Percentiles rank a stretch among this genome's conserved stretches.
Evolutionary conservation across 2,329 filamentous ascomycete genomes (phyloP).

Genomic region (Diaporthe citriasiana): DNA sequence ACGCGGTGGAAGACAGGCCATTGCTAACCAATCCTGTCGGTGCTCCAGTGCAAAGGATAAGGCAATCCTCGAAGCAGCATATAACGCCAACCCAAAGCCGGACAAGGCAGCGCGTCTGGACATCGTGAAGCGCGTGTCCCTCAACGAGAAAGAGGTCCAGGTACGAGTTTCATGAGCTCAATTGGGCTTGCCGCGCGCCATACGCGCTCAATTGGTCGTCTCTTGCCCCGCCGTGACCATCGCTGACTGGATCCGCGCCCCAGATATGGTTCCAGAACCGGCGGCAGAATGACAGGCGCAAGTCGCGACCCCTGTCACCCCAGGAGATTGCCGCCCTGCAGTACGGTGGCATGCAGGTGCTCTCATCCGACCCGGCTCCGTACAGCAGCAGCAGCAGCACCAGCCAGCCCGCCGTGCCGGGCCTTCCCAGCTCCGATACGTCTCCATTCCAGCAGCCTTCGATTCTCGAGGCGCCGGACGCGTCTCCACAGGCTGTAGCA

Average conservation of each 20-base stretch:
- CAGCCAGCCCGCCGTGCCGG: slow-evolving; percentile 22
- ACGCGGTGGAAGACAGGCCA: slow-evolving; percentile 17
- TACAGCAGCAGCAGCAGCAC: slow-evolving; percentile 44
- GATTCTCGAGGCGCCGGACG: slow-evolving; percentile 25
- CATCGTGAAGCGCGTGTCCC: slow-evolving; percentile 86
- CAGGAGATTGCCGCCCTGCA: slow-evolving; percentile 79
- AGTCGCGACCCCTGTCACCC: slow-evolving; percentile 84
- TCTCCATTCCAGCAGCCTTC: slow-evolving; percentile 35
- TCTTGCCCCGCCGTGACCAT: slow-evolving; percentile 18
- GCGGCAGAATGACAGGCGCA: slow-evolving; percentile 91
- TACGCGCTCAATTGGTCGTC: slow-evolving; percentile 33
- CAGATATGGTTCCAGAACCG: slow-evolving; percentile 99
- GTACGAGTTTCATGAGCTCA: slow-evolving; percentile 66
- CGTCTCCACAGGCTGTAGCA: slow-evolving; percentile 31
- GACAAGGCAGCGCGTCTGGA: slow-evolving; percentile 89
- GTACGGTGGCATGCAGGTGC: slow-evolving; percentile 66
- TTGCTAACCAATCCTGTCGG: slow-evolving; percentile 26
- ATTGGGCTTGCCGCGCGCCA: neutral
- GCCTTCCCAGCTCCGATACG: slow-evolving; percentile 33
- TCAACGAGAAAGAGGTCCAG: slow-evolving; percentile 97
- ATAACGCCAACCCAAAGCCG: slow-evolving; percentile 87
- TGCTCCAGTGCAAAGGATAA: slow-evolving; percentile 84
- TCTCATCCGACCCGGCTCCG: slow-evolving; percentile 61
- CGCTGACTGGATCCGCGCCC: slow-evolving; percentile 39
- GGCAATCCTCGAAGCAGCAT: slow-evolving; percentile 87